These are phyloP conservation scores for Strigomonas culicis DNA, from an alignment of 208 protist species.

Conservation along the genomic window DNA sequence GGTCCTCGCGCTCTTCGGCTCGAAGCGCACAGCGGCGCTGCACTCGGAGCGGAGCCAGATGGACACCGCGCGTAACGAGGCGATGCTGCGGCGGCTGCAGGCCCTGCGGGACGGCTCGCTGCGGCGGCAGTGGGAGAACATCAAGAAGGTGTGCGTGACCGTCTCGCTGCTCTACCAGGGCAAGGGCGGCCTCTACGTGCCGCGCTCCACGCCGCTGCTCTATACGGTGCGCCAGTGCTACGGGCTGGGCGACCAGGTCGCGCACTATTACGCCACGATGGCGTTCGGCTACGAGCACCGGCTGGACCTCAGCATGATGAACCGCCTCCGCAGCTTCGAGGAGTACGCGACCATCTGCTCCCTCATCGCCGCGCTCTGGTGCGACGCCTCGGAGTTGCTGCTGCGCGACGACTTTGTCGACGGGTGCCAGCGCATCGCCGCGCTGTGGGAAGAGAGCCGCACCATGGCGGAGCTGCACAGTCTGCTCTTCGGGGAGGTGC, in stretches of 20 bases:
- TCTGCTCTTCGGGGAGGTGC: conserved; percentile 70
- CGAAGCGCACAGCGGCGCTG: conserved; percentile 16
- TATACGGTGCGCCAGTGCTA: conserved; percentile 78
- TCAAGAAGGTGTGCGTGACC: conserved; percentile 68
- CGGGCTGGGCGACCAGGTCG: conserved; percentile 41
- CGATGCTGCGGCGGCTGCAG: neutral
- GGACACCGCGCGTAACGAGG: conserved; percentile 5
- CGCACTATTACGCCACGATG: conserved; percentile 56
- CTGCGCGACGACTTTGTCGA: conserved; percentile 47
- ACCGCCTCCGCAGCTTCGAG: conserved; percentile 48
- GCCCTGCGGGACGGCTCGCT: conserved; percentile 22
- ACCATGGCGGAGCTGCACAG: conserved; percentile 76
- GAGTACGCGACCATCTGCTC: conserved; percentile 59
- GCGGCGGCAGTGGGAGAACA: conserved; percentile 77
- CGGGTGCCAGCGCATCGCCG: conserved; percentile 41
- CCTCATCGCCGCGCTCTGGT: conserved; percentile 67
- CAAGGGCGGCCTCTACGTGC: conserved; percentile 60
- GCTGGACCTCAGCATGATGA: conserved; percentile 47
- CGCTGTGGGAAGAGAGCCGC: conserved; percentile 68
- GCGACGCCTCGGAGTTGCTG: conserved; percentile 71
- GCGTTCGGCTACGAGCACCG: conserved; percentile 81
- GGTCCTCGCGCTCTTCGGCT: conserved; percentile 2
- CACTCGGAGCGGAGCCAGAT: conserved; percentile 19
- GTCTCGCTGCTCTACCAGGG: conserved; percentile 69
- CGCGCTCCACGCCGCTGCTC: conserved; percentile 44